Evolutionary conservation across 2,329 filamentous ascomycete species (phyloP), one percentile per base, ranked within the genome.

Genomic region (Calonectria multiphialidica): DNA sequence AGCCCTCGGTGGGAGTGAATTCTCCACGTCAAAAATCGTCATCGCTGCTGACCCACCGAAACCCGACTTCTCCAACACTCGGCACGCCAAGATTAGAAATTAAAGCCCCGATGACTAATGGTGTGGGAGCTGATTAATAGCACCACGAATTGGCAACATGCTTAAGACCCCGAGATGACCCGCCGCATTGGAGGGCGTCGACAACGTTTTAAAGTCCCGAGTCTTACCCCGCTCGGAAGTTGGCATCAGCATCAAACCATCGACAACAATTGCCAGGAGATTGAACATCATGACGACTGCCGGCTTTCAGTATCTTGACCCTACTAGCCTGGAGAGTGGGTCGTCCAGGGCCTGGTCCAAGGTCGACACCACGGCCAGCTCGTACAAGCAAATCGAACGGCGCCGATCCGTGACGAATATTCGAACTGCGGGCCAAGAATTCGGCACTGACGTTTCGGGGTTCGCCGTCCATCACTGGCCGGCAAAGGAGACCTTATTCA

Each of bases 401-500:
- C 72, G 75, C 35, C 78, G 78, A 2, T 73, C 73, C 3, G 78
- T 80, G 2, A 50, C 71, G 42, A 70, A 80, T n/a, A 80, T 80
- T 10, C 78, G 78, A 12, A 70, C 55, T 0, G 76, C 78, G 0
- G 71, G 68, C 6, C 45, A 57, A 0, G 33, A 66, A 4, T 80
- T 80, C 1, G 78, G 77, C 8, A 74, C 76, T 10, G 78, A 80
- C 18, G 40, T 78, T 5, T 79, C 78, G 13, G 78, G 78, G 3
- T 80, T 80, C 12, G 78, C 76, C 12, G 73, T 80, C 10, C 79
- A 80, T 33, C 70, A 74, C 8, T 68, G 72, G 1, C 78, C 78
- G 0, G 86, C 90, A 0, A 81, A 83, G 9, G 89, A 91, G 73
- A 89, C 87, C 66, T 74, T 80, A 0, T 93, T 93, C 78, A 86